phyloP scores from a whole-genome alignment of 2,329 filamentous ascomycete species.

The Talaromyces marneffei region DNA sequence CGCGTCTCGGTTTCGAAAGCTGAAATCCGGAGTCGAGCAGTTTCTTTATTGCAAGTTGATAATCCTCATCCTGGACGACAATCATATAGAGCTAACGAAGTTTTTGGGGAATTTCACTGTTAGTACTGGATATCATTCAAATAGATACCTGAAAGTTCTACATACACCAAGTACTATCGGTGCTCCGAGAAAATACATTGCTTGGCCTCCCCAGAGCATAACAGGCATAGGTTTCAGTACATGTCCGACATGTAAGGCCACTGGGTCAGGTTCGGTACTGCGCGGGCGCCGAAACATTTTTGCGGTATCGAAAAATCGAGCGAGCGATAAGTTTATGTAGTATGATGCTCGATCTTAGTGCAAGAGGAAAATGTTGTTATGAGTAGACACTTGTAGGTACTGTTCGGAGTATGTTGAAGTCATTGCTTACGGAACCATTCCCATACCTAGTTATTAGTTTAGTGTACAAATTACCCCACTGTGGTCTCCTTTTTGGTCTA shows the following conservation, averaged over 20 bases:
- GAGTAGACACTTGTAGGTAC: too few relatives aligned
- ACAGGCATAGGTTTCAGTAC: neutral
- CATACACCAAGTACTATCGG: neutral
- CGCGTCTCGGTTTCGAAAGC: neutral
- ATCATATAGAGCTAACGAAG: neutral
- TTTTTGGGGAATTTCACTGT: neutral
- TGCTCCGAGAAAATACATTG: neutral
- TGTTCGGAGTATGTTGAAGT: too few relatives aligned
- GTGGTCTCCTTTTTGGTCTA: too few relatives aligned
- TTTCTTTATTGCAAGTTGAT: neutral
- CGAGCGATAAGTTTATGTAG: too few relatives aligned
- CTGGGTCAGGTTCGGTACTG: neutral
- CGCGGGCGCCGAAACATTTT: neutral
- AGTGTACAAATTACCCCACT: too few relatives aligned
- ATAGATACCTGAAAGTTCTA: neutral
- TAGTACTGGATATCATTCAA: neutral
- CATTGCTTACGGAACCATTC: too few relatives aligned
- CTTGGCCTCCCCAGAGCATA: slow-evolving; percentile 2
- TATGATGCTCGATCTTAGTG: too few relatives aligned
- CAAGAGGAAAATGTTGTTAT: too few relatives aligned
- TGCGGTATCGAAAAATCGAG: neutral
- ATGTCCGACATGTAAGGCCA: neutral
- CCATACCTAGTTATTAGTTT: too few relatives aligned
- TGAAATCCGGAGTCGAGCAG: neutral
- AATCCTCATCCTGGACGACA: neutral